These are phyloP conservation scores for Globisporangium recalcitrans DNA, from an alignment of 352 stramenopile genomes.

Conservation along the genomic window DNA sequence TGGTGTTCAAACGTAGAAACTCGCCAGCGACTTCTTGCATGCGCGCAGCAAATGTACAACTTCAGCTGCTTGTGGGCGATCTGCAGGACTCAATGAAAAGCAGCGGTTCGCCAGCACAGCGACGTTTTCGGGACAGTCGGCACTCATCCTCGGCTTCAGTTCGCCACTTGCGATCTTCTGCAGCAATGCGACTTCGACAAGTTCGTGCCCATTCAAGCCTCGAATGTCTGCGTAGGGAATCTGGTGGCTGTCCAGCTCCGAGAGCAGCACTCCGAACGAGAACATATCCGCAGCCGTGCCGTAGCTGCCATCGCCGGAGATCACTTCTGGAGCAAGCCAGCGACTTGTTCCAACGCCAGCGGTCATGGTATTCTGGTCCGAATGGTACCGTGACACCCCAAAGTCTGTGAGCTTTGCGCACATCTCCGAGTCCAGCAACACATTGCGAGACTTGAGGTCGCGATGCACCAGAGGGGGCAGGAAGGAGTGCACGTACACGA, in stretches of 20 bases:
- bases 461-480: slow-evolving; percentile 15
- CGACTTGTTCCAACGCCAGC: background rate
- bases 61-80: slow-evolving; percentile 23
- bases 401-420: slow-evolving; percentile 59
- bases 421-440: slow-evolving; percentile 22
- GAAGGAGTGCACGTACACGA: slow-evolving; percentile 18
- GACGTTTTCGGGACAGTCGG: slow-evolving; percentile 19
- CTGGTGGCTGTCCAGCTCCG: slow-evolving; percentile 43
- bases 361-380: slow-evolving; percentile 45
- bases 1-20: slow-evolving; percentile 4
- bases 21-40: background rate
- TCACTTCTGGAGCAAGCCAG: slow-evolving; percentile 13
- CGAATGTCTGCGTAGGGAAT: slow-evolving; percentile 33
- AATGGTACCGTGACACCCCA: slow-evolving; percentile 41
- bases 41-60: slow-evolving; percentile 12
- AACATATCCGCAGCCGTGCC: slow-evolving; percentile 36
- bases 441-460: slow-evolving; percentile 26
- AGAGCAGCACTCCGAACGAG: slow-evolving; percentile 38
- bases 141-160: slow-evolving; percentile 22
- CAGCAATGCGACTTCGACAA: slow-evolving; percentile 31
- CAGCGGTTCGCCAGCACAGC: slow-evolving; percentile 23
- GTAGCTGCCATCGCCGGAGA: slow-evolving; percentile 21
- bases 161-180: slow-evolving; percentile 12
- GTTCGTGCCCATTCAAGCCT: slow-evolving; percentile 15
- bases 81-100: slow-evolving; percentile 18